Base-by-base conservation (phyloP, 768 basidiomycete genomes). In the Daedaleopsis sinensis region DNA sequence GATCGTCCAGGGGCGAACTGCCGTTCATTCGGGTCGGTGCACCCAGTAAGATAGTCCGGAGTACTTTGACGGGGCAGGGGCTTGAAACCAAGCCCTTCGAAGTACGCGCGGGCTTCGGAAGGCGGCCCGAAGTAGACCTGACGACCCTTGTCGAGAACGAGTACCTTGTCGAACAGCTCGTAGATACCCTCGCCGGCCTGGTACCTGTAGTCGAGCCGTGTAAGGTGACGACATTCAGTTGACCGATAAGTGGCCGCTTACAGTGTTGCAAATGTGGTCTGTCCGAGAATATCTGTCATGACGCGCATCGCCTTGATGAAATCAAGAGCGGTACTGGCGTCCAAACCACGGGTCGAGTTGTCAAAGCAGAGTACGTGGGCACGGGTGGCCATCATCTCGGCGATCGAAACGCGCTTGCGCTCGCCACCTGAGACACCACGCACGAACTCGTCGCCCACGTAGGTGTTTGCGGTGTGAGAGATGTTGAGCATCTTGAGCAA, bases 281-380 rank as follows among this genome's bases (percentile, higher is more conserved):
- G 87, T 8, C 87, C 84, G 18, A 89, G 80, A n/a, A 93, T 76
- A 68, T 96, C 93, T 18, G 94, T 94, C 80, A 92, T 86, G 38
- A 93, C 78, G 18, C 93, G 82, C 55, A 96, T 75, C 44, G 87
- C 86, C 73, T 86, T 91, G 58, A 84, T 85, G 66, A 92, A 96
- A 70, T 96, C 94, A 51, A 94, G 79, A 1, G 94, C 94, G 8
- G 94, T 96, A 2, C 91, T 92, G 0, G 93, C 91, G 64, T 93
- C 91, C 52, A 93, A 77, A 18, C 92, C 91, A 52, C 89, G 80
- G 3, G 92, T 94, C 0, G 88, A 88, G 72, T 90, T 93, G 71
- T 94, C 91, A 88, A 91, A 93, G 64, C 86, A 87, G 65, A 93
- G 88, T 8, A 93, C 83, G 38, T 87, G 86, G 12, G 91, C 90